These are phyloP conservation scores for Protomyces pachydermus DNA, from an alignment of 1,139 yeast genomes.

Conservation along the genomic window DNA sequence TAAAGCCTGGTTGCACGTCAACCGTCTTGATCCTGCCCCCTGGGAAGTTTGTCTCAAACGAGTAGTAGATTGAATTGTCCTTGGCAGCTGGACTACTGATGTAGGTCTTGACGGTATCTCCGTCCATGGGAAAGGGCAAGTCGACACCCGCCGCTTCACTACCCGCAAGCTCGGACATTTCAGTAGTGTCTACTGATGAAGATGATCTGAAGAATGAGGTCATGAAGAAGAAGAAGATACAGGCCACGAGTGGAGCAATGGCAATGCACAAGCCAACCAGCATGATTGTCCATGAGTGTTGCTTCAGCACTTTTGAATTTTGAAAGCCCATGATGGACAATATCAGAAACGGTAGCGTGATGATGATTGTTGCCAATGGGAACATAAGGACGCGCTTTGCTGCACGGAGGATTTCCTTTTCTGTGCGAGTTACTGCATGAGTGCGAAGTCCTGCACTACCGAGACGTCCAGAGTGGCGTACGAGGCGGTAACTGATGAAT, in stretches of 20 bases:
- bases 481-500: not conserved
- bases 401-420: not conserved
- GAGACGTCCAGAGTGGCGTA: not conserved
- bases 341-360: not conserved
- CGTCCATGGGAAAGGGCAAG: not conserved
- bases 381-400: not conserved
- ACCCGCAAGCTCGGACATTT: not conserved
- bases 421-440: not conserved
- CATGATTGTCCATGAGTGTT: not conserved
- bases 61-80: not conserved
- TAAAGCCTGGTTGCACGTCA: too few relatives aligned
- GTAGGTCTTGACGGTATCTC: not conserved
- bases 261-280: not conserved
- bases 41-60: too few relatives aligned
- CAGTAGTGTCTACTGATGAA: not conserved
- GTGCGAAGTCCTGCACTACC: not conserved
- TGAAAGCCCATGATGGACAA: not conserved
- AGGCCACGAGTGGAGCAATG: not conserved
- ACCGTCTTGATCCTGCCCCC: too few relatives aligned
- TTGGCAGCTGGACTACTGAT: not conserved
- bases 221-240: not conserved
- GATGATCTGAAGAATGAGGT: not conserved
- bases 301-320: not conserved
- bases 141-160: not conserved
- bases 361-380: not conserved